These are phyloP conservation scores for Phytophthora lateralis DNA, from an alignment of 352 stramenopile species.

Conservation along the genomic window DNA sequence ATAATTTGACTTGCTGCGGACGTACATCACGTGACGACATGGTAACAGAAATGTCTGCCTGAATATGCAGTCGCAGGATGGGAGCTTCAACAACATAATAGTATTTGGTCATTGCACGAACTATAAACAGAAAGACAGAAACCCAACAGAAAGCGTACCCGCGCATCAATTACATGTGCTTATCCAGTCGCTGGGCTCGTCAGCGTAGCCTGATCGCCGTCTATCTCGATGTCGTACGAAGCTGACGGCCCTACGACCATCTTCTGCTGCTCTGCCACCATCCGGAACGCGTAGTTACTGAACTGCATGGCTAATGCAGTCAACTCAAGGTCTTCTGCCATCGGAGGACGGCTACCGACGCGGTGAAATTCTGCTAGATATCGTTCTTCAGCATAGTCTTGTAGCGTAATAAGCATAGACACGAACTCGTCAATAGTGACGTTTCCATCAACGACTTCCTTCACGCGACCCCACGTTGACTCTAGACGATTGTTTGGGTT, in stretches of 20 bases:
- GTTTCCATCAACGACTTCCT: background rate
- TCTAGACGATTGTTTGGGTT: background rate
- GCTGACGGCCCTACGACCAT: background rate
- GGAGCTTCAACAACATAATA: background rate
- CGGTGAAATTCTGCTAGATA: background rate
- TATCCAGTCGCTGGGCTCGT: background rate
- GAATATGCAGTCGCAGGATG: slow-evolving; percentile 6
- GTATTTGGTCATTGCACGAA: background rate
- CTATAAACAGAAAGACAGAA: slow-evolving; percentile 9
- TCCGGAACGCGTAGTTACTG: background rate
- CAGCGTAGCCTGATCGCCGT: background rate
- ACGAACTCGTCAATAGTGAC: background rate
- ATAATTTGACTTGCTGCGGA: slow-evolving; percentile 3
- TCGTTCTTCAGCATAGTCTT: background rate
- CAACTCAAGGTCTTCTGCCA: background rate
- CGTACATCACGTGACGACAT: slow-evolving; percentile 10
- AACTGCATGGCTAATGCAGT: background rate
- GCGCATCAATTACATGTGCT: slow-evolving; percentile 3
- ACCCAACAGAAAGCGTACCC: slow-evolving; percentile 7
- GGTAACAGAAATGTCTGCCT: slow-evolving; percentile 4
- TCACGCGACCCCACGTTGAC: background rate
- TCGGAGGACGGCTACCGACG: background rate
- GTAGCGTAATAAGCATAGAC: background rate
- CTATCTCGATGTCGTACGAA: slow-evolving; percentile 3
- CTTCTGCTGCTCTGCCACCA: background rate